phyloP scores from a whole-genome alignment of 108 stramenopile species.

The Nannochloropsis gaditana region DNA sequence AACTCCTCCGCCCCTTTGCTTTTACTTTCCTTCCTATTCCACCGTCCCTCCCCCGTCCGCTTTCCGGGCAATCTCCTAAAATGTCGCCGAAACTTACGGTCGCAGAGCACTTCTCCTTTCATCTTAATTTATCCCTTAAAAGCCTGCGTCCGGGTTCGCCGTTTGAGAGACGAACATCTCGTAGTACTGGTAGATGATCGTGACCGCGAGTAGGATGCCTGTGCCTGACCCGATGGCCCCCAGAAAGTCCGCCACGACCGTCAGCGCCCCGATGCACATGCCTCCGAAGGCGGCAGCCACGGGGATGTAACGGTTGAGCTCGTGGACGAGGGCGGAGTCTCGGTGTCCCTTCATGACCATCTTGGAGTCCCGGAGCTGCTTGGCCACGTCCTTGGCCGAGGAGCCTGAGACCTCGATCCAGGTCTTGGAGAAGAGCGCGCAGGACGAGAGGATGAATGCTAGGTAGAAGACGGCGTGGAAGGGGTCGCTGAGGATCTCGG shows the following conservation, averaged over 20 bases:
- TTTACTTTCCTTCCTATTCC: neutral
- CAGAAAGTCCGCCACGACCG: conserved; percentile 93
- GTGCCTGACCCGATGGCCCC: conserved; percentile 98
- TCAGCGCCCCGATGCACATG: conserved; percentile 98
- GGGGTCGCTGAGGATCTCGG: conserved; percentile 92
- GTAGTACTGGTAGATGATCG: conserved; percentile 86
- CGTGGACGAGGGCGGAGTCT: conserved; percentile 85
- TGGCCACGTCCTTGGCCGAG: conserved; percentile 91
- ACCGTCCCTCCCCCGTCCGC: neutral
- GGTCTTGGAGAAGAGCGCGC: conserved; percentile 95
- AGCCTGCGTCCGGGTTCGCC: conserved; percentile 32
- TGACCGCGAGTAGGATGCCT: conserved; percentile 93
- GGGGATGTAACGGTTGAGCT: conserved; percentile 95
- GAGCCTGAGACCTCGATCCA: conserved; percentile 99
- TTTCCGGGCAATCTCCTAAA: neutral
- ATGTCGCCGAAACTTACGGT: too few relatives aligned
- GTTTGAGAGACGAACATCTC: conserved; percentile 44
- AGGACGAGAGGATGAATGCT: conserved; percentile 89
- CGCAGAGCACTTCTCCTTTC: too few relatives aligned
- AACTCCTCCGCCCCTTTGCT: too few relatives aligned
- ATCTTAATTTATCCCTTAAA: neutral
- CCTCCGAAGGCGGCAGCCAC: conserved; percentile 98
- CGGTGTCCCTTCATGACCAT: conserved; percentile 99
- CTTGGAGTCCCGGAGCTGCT: conserved; percentile 95
- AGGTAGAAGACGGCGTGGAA: conserved; percentile 98